Conservation (phyloP, 441 rosid genomes). For the Biscutella laevigata region DNA sequence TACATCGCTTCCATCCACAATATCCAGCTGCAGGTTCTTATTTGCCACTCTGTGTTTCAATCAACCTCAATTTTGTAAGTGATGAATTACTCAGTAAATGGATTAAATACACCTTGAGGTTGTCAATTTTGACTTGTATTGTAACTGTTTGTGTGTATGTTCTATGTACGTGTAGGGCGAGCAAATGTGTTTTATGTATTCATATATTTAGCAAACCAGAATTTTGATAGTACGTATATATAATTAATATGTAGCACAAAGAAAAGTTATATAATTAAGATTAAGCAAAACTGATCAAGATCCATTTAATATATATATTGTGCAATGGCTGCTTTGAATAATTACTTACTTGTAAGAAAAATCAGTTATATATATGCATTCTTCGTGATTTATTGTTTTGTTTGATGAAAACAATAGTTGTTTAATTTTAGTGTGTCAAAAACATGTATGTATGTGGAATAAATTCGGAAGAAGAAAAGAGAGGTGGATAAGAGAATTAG, state of each 20-base stretch:
- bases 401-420: no score
- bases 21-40: no score
- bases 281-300: no score
- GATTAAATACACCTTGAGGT: not conserved
- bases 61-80: not conserved
- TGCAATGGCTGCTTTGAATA: no score
- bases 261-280: no score
- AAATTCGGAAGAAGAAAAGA: not conserved
- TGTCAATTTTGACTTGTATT: not conserved
- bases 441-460: not conserved
- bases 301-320: no score
- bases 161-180: not conserved
- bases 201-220: not conserved
- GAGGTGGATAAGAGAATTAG: conserved; percentile 1
- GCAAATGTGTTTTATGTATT: not conserved
- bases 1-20: no score
- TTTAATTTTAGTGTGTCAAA: not conserved
- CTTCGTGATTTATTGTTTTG: not conserved
- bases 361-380: no score
- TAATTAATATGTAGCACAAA: no score
- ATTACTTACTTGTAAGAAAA: not conserved
- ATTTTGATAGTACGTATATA: no score
- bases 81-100: not conserved
- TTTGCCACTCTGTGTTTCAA: not conserved
- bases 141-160: not conserved